Evolutionary conservation across 2,329 filamentous ascomycete genomes (phyloP), one percentile per base, ranked within the genome.

Genomic region (Didymella glomerata): DNA sequence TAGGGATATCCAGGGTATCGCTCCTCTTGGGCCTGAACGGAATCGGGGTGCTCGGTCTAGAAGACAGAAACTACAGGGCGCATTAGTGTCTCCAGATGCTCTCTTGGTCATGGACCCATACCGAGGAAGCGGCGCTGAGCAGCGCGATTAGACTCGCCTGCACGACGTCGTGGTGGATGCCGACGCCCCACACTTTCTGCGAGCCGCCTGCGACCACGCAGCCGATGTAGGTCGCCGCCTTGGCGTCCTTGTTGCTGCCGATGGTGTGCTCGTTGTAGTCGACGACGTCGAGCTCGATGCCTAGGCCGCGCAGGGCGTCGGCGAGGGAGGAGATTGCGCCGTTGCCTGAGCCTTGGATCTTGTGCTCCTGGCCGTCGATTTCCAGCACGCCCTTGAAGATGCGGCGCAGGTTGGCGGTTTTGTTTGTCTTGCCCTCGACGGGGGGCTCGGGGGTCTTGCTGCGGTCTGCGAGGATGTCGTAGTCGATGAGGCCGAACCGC

Each of bases 211-310:
- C 79, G 20, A 88, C 84, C 27, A 85, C 93, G 78, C 93, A 97
- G 78, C 97, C 91, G 64, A 98, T 96, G 75, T 96, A 98, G 2
- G 93, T 92, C 2, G 93, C 94, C n/a, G 94, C 94, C 82, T 96
- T 96, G 66, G 94, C 92, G 61, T 92, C 87, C 57, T 88, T 86
- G 61, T 91, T 92, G 50, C 84, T 83, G 65, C 92, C 92, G 68
- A 98, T 93, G 27, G 93, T 90, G 79, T 98, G 94, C 78, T 98
- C 95, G 82, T 96, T 97, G 83, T 98, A 98, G 77, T 97, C 92
- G 45, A 89, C 86, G 50, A 98, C 92, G 73, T 98, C 94, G 24
- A 98, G 83, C 72, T 96, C 89, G 64, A 98, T 89, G 58, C 92
- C 91, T 32, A 98, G 80, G 16, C 84, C 83, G 68, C 87, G 86